These are phyloP conservation scores for Fusarium odoratissimum DNA, from an alignment of 2,329 filamentous ascomycete species.

Conservation along the genomic window DNA sequence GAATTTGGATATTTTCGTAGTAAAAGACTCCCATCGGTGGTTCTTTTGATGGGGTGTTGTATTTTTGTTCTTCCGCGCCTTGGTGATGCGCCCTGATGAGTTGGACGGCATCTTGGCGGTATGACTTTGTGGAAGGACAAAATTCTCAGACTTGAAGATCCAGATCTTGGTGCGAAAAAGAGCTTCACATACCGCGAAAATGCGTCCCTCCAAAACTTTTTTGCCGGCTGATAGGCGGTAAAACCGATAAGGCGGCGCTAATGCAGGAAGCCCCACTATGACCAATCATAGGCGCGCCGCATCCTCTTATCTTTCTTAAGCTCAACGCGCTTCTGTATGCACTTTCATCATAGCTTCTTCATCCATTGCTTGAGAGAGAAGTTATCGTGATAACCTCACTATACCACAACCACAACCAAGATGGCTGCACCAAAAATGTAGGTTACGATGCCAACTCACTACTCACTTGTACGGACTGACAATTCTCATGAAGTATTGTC, in stretches of 20 bases:
- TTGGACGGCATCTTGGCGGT: constrained; percentile 68
- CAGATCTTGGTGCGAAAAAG: constrained; percentile 36
- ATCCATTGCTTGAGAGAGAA: constrained; percentile 3
- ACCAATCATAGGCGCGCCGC: constrained; percentile 51
- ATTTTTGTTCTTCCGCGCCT: constrained; percentile 76
- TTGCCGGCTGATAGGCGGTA: constrained; percentile 48
- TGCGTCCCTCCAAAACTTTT: constrained; percentile 49
- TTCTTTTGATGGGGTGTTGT: constrained; percentile 81
- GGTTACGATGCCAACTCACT: constrained; percentile 21
- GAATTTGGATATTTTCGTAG: constrained; percentile 87
- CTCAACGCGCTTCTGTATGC: constrained; percentile 19
- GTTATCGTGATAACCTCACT: constrained; percentile 9
- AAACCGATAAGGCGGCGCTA: constrained; percentile 51
- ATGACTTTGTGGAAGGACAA: constrained; percentile 41
- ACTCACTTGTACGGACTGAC: constrained; percentile 11
- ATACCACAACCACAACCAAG: constrained; percentile 17
- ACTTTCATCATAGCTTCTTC: constrained; percentile 40
- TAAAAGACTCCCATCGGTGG: constrained; percentile 92
- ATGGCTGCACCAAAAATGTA: constrained; percentile 65
- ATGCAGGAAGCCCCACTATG: constrained; percentile 5
- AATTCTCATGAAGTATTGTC: constrained; percentile 69
- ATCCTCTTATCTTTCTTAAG: constrained; percentile 47
- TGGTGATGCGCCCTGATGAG: constrained; percentile 74
- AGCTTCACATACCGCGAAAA: constrained; percentile 39
- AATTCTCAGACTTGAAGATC: constrained; percentile 28